Base-by-base conservation (phyloP, 768 basidiomycete species). In the Hericium alpestre region DNA sequence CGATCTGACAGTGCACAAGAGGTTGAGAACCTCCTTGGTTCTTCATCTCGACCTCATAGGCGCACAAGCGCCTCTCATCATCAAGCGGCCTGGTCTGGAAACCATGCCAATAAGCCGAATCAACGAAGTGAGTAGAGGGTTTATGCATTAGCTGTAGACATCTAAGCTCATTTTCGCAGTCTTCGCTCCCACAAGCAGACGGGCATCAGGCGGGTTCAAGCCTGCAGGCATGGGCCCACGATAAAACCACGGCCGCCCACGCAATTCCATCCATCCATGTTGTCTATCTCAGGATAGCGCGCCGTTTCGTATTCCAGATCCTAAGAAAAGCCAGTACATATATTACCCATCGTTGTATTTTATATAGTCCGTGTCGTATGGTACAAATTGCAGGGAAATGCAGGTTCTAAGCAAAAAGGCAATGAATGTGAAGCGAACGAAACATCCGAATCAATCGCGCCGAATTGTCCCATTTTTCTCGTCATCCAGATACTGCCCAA, bases 401-500 rank as follows among this genome's bases (percentile, higher is more conserved):
- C 2, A 25, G 43, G 43, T 20, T 32, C 32, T n/a, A 16, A 46
- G 43, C 43, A 16, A 25, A 37, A 3, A 52, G 41, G 12, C n/a
- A 6, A 11, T 10, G 39, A n/a, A 48, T 25, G 56, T 32, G 8
- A 32, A 63, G 58, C 32, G 54, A 63, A 27, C 40, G 38, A 41
- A 50, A 51, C 61, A 49, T 38, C 40, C 55, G 56, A 58, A 61
- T 63, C 58, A 70, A 48, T 66, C 63, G 39, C 66, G 60, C 57
- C 75, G 73, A 51, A 90, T 66, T 49, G 73, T 76, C 37, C 87
- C 87, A 64, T 84, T 87, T 72, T 84, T 86, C 67, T 90, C 86
- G 61, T 92, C 90, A 61, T 90, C 89, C 11, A 92, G 73, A 67
- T 89, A 92, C 65, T 88, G 85, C 15, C 87, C 87, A 63, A 92